phyloP scores from a whole-genome alignment of 139 green algal genomes.

The Chlorella ohadii region DNA sequence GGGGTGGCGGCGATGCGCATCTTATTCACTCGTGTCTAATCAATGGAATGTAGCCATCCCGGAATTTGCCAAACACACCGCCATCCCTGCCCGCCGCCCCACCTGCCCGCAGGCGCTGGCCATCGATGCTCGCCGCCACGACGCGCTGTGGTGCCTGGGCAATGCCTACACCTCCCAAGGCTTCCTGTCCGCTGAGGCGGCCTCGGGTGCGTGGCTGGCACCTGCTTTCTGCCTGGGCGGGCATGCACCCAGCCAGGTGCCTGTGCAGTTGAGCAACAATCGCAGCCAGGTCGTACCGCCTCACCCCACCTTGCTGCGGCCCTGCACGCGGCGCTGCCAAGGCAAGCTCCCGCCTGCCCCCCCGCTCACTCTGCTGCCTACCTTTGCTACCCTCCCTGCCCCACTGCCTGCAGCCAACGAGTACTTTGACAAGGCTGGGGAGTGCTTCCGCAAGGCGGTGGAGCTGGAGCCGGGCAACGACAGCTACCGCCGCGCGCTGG shows the following conservation, averaged over 20 bases:
- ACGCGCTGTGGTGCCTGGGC: constrained; percentile 97
- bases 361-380: neutral
- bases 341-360: too few species aligned
- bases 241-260: too few species aligned
- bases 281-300: too few species aligned
- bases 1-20: neutral
- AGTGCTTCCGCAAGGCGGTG: constrained; percentile 81
- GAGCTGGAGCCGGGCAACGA: constrained; percentile 89
- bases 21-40: too few species aligned
- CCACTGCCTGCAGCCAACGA: constrained; percentile 44
- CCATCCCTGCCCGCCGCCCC: neutral
- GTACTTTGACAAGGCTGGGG: constrained; percentile 85
- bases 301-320: too few species aligned
- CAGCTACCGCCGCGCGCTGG: constrained; percentile 93
- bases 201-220: constrained; percentile 1
- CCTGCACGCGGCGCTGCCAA: neutral
- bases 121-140: constrained; percentile 77
- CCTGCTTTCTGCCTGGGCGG: neutral
- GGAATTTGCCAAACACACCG: neutral
- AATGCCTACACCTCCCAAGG: constrained; percentile 92
- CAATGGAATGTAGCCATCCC: too few species aligned
- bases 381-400: neutral
- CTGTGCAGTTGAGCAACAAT: too few species aligned
- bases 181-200: constrained; percentile 41
- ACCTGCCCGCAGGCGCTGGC: constrained; percentile 62